phyloP scores from a whole-genome alignment of 306 rosid species.

The Adenanthera pavonina region DNA sequence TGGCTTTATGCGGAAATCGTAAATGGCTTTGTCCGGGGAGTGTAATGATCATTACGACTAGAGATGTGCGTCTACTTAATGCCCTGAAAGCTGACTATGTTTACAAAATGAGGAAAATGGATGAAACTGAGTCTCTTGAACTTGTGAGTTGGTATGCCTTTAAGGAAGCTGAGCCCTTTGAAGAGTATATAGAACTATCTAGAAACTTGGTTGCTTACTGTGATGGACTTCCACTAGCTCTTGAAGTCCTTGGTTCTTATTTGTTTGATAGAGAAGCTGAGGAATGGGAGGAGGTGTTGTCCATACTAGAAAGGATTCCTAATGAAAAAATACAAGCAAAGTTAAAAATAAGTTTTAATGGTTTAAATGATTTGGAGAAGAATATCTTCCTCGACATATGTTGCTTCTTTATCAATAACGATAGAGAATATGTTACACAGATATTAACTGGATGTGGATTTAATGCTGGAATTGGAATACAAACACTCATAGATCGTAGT shows the following conservation, averaged over 20 bases:
- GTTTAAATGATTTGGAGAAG: background rate
- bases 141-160: slow-evolving; percentile 39
- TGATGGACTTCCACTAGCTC: slow-evolving; percentile 41
- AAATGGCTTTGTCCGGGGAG: background rate
- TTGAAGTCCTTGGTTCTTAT: slow-evolving; percentile 37
- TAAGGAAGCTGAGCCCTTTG: background rate
- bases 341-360: slow-evolving; percentile 41
- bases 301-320: slow-evolving; percentile 34
- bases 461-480: background rate
- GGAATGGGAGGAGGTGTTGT: slow-evolving; percentile 31
- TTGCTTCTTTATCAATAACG: slow-evolving; percentile 36
- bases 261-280: background rate
- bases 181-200: background rate
- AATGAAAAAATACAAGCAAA: slow-evolving; percentile 13
- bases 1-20: background rate
- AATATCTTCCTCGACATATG: slow-evolving; percentile 40
- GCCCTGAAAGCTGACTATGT: background rate
- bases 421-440: background rate
- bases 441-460: slow-evolving; percentile 26
- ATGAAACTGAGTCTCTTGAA: background rate
- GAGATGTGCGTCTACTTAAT: background rate
- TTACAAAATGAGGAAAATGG: background rate
- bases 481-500: background rate
- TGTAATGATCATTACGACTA: background rate
- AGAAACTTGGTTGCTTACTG: background rate